Conservation (phyloP, 2,329 filamentous ascomycete species). For the Paraconiothyrium sp. region DNA sequence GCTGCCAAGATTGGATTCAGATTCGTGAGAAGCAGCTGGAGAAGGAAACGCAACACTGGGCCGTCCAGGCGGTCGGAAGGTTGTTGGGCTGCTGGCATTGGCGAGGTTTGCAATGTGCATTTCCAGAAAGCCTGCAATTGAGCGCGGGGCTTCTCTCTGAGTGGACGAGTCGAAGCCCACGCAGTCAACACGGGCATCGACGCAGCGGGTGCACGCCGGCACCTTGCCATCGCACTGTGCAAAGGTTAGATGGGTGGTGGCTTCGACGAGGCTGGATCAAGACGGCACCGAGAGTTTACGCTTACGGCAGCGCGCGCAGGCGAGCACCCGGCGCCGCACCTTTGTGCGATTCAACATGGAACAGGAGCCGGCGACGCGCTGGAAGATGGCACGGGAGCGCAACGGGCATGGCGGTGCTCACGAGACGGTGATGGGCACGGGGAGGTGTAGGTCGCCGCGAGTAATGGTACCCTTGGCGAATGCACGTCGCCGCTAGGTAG, state of each 20-base stretch:
- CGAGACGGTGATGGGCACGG: not conserved
- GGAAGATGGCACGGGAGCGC: slow-evolving; percentile 20
- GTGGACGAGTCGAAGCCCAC: slow-evolving; percentile 49
- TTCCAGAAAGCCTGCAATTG: slow-evolving; percentile 47
- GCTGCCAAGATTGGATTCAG: slow-evolving; percentile 27
- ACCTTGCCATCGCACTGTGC: slow-evolving; percentile 48
- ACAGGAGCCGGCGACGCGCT: slow-evolving; percentile 18
- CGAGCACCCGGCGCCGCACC: slow-evolving; percentile 47
- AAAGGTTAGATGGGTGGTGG: slow-evolving; percentile 26
- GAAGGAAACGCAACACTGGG: slow-evolving; percentile 33
- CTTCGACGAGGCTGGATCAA: slow-evolving; percentile 21
- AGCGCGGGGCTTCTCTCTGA: slow-evolving; percentile 43
- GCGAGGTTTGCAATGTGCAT: slow-evolving; percentile 42
- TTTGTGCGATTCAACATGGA: slow-evolving; percentile 46
- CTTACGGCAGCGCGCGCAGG: slow-evolving; percentile 48
- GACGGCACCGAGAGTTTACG: slow-evolving; percentile 44
- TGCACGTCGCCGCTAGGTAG: slow-evolving; percentile 24
- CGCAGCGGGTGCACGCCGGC: slow-evolving; percentile 45
- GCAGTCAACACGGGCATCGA: slow-evolving; percentile 41
- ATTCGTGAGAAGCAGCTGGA: slow-evolving; percentile 36
- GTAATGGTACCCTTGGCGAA: slow-evolving; percentile 8
- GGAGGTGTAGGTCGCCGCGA: slow-evolving; percentile 17
- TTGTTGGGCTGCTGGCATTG: slow-evolving; percentile 26
- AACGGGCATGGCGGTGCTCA: slow-evolving; percentile 33
- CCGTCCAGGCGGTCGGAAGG: slow-evolving; percentile 27